phyloP scores from a whole-genome alignment of 805 yeast species.

The Hanseniaspora thailandica region DNA sequence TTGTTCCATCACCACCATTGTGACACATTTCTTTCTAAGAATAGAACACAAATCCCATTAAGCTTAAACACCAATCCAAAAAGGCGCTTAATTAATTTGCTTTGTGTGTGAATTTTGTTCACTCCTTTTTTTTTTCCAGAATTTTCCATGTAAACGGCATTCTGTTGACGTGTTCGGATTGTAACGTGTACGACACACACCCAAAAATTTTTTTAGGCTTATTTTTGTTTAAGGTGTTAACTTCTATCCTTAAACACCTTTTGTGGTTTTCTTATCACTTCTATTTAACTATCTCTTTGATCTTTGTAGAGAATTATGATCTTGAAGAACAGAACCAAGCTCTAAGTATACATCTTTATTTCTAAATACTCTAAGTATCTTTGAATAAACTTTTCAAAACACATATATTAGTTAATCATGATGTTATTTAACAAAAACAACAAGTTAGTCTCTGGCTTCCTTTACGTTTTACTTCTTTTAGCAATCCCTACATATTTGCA shows the following conservation, averaged over 20 bases:
- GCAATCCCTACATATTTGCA: slow-evolving; percentile 13
- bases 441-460: slow-evolving; percentile 5
- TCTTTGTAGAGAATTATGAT: too few species aligned
- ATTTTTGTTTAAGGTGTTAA: background rate
- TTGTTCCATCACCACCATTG: too few species aligned
- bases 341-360: too few species aligned
- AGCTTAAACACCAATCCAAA: too few species aligned
- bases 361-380: too few species aligned
- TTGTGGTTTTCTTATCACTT: too few species aligned
- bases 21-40: too few species aligned
- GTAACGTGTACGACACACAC: background rate
- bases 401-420: background rate
- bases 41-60: too few species aligned
- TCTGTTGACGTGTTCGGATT: background rate
- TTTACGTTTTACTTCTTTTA: slow-evolving; percentile 8
- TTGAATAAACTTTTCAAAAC: too few species aligned
- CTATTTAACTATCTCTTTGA: too few species aligned
- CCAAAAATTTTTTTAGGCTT: background rate
- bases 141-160: background rate
- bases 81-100: background rate
- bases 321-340: background rate
- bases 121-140: background rate
- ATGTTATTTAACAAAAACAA: slow-evolving; percentile 8
- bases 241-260: too few species aligned
- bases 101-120: background rate